phyloP scores from a whole-genome alignment of 2,329 filamentous ascomycete species.

The Colletotrichum eremochloae region DNA sequence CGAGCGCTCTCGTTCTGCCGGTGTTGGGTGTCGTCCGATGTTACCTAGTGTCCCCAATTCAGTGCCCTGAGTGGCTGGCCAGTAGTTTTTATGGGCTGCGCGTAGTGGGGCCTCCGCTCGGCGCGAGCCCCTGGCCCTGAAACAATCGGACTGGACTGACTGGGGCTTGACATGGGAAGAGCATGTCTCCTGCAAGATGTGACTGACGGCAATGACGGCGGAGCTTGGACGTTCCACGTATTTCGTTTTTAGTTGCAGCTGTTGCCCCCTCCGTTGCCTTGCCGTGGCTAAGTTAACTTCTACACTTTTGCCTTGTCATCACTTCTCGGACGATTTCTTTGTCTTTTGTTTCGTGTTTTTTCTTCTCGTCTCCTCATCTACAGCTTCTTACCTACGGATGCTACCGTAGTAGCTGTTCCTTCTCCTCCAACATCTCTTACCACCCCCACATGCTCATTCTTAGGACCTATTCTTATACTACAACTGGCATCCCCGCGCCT shows the following conservation, averaged over 20 bases:
- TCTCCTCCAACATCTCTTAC: conserved; percentile 5
- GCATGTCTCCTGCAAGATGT: conserved; percentile 28
- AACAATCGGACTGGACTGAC: conserved; percentile 42
- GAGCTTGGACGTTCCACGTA: conserved; percentile 38
- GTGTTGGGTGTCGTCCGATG: conserved; percentile 31
- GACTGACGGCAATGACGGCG: conserved; percentile 12
- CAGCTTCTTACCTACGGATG: neutral
- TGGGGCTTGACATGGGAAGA: conserved; percentile 8
- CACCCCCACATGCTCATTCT: conserved; percentile 9
- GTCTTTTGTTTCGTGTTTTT: neutral
- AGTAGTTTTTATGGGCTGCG: neutral
- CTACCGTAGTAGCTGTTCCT: conserved; percentile 5
- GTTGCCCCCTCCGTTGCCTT: conserved; percentile 23
- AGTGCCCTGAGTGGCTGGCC: neutral
- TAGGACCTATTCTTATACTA: neutral
- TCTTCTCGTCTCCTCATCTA: neutral
- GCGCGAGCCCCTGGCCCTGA: conserved; percentile 39
- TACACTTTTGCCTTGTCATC: conserved; percentile 2
- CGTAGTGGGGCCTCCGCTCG: neutral
- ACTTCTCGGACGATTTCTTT: conserved; percentile 13
- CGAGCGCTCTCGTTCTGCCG: neutral
- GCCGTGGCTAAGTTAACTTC: neutral
- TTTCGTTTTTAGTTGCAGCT: conserved; percentile 12
- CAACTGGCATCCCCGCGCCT: neutral
- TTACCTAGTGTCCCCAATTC: conserved; percentile 11